These are phyloP conservation scores for Colletotrichum sidae DNA, from an alignment of 2,329 filamentous ascomycete species.

Conservation along the genomic window DNA sequence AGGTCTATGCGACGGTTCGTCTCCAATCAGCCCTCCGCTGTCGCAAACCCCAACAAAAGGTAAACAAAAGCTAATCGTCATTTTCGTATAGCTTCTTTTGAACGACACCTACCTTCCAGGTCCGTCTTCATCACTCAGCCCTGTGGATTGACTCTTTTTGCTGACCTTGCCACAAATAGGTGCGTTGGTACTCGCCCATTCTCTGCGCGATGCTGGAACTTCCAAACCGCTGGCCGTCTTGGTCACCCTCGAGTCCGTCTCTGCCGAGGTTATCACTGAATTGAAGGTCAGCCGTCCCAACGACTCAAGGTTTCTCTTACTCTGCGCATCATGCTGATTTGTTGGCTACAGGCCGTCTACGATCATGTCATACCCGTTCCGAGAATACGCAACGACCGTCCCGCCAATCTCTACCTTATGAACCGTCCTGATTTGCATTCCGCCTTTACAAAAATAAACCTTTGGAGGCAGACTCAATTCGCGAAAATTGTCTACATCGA, in stretches of 20 bases:
- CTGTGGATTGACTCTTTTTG: conserved; percentile 33
- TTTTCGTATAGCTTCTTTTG: conserved; percentile 78
- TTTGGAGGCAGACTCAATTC: conserved; percentile 93
- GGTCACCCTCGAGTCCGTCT: conserved; percentile 84
- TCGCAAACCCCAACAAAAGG: conserved; percentile 11
- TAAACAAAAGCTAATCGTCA: conserved; percentile 40
- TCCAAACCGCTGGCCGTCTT: conserved; percentile 87
- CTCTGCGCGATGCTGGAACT: conserved; percentile 89
- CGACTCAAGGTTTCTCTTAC: background rate
- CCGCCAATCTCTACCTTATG: conserved; percentile 91
- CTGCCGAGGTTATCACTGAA: conserved; percentile 79
- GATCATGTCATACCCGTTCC: conserved; percentile 90
- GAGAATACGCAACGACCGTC: conserved; percentile 79
- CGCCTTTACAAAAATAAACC: conserved; percentile 94
- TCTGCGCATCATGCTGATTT: conserved; percentile 1
- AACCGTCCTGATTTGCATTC: conserved; percentile 89
- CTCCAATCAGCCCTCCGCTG: conserved; percentile 18
- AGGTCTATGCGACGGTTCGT: conserved; percentile 70
- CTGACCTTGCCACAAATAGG: conserved; percentile 62
- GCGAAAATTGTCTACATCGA: conserved; percentile 95
- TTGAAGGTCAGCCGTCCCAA: conserved; percentile 69
- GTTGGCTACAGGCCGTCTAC: conserved; percentile 75
- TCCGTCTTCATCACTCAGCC: conserved; percentile 54
- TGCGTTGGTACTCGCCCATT: conserved; percentile 93
- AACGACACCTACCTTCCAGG: conserved; percentile 94